Evolutionary conservation across 2,329 filamentous ascomycete genomes (phyloP).

Genomic region (Pleurostoma richardsiae): DNA sequence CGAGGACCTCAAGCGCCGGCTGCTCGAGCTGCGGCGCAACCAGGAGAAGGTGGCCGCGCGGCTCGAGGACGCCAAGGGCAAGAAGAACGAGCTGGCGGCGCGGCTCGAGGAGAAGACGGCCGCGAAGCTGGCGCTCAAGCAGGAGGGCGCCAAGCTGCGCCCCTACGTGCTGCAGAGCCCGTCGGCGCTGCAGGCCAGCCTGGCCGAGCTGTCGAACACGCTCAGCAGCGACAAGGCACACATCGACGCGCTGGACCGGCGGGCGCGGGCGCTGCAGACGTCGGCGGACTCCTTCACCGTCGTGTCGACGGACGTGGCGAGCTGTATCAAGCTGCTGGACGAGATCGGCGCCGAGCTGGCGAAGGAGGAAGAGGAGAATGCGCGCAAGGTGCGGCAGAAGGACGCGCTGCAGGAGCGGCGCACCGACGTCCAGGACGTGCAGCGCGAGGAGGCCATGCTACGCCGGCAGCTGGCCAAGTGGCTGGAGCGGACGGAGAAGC

Average conservation of each 20-base stretch:
- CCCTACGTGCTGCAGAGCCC: conserved; percentile 92
- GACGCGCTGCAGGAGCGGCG: conserved; percentile 84
- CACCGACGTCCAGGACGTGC: conserved; percentile 87
- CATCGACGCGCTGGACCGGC: conserved; percentile 81
- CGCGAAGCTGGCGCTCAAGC: conserved; percentile 63
- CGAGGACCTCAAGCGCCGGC: conserved; percentile 75
- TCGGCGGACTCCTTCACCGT: conserved; percentile 85
- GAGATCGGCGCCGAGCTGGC: conserved; percentile 79
- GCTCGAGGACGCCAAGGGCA: conserved; percentile 75
- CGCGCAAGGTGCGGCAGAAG: conserved; percentile 72
- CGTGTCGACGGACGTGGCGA: conserved; percentile 77
- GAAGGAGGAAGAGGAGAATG: conserved; percentile 88
- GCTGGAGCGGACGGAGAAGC: conserved; percentile 78
- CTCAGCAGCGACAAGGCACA: conserved; percentile 74
- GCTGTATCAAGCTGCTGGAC: conserved; percentile 83
- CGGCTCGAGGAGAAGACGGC: conserved; percentile 68
- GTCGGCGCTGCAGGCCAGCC: conserved; percentile 71
- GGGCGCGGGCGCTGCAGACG: conserved; percentile 85
- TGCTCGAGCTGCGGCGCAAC: conserved; percentile 74
- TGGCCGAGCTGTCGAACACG: conserved; percentile 77
- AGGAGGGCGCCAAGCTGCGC: conserved; percentile 83
- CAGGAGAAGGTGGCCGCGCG: conserved; percentile 81
- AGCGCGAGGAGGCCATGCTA: conserved; percentile 78
- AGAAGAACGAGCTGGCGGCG: conserved; percentile 71
- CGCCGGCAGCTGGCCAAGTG: conserved; percentile 81